A percentile compares a stretch with the other conserved stretches of the same genome.
Conservation (phyloP, 345 rosid genomes). For the Hibiscus syriacus region DNA sequence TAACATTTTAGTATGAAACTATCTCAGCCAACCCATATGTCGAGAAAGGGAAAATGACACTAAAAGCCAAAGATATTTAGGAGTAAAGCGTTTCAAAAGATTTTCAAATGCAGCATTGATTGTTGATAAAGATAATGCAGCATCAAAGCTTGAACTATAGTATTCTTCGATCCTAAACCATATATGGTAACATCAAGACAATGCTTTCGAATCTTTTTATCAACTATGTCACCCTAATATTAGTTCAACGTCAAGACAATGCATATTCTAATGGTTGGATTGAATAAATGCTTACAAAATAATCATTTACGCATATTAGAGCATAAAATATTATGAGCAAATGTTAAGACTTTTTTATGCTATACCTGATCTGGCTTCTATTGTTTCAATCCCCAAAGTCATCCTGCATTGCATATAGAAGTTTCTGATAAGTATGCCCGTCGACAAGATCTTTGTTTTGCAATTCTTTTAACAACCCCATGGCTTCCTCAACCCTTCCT, state of each 20-base stretch:
- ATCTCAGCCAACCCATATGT: no score
- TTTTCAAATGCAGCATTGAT: background rate
- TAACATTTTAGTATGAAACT: no score
- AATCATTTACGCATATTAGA: background rate
- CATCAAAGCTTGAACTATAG: background rate
- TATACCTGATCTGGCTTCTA: conserved; percentile 10
- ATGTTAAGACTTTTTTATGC: background rate
- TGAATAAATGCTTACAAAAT: background rate
- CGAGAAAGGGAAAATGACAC: background rate
- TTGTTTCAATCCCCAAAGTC: conserved; percentile 30
- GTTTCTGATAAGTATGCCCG: conserved; percentile 46
- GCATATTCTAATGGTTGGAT: background rate
- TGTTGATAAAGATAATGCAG: background rate
- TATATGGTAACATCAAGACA: background rate
- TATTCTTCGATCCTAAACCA: background rate
- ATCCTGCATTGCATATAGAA: conserved; percentile 52
- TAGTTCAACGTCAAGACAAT: background rate
- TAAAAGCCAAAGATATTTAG: background rate
- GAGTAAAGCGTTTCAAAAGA: background rate
- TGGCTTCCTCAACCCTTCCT: conserved; percentile 49
- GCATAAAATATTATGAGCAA: background rate
- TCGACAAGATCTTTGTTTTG: conserved; percentile 52
- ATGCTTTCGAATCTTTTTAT: background rate
- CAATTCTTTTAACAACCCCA: conserved; percentile 46
- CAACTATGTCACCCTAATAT: background rate